Evolutionary conservation across 2,329 filamentous ascomycete genomes (phyloP).

Genomic region (Neopestalotiopsis rosae): DNA sequence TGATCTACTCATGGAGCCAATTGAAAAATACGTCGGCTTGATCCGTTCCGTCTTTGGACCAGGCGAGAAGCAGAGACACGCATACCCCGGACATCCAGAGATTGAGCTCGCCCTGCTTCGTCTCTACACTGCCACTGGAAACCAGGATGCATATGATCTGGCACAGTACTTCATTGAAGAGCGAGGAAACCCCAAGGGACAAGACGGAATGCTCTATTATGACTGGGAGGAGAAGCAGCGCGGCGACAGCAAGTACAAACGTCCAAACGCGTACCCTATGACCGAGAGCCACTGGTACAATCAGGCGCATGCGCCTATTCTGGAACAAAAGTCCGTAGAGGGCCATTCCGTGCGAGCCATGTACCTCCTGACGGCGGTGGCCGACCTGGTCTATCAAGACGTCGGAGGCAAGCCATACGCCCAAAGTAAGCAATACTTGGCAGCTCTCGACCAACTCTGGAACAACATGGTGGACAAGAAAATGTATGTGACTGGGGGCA

Average conservation of each 20-base stretch:
- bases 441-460: slow-evolving; percentile 57
- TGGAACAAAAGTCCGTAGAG: slow-evolving; percentile 58
- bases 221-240: slow-evolving; percentile 57
- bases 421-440: slow-evolving; percentile 35
- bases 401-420: slow-evolving; percentile 30
- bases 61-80: slow-evolving; percentile 53
- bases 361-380: slow-evolving; percentile 64
- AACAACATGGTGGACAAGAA: slow-evolving; percentile 65
- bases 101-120: slow-evolving; percentile 55
- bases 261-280: slow-evolving; percentile 53
- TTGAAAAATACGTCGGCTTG: slow-evolving; percentile 59
- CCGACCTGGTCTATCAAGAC: slow-evolving; percentile 56
- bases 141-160: slow-evolving; percentile 45
- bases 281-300: slow-evolving; percentile 52
- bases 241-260: slow-evolving; percentile 52
- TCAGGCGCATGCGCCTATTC: slow-evolving; percentile 61
- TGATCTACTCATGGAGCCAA: slow-evolving; percentile 54
- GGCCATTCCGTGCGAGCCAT: slow-evolving; percentile 65
- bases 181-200: slow-evolving; percentile 57
- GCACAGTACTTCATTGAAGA: slow-evolving; percentile 64
- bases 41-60: slow-evolving; percentile 58
- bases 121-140: slow-evolving; percentile 41
- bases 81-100: slow-evolving; percentile 64
- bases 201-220: slow-evolving; percentile 57
- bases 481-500: slow-evolving; percentile 67